Base-by-base conservation (phyloP, 371 early-diverging fungal genomes). In the Rhizopus arrhizus region DNA sequence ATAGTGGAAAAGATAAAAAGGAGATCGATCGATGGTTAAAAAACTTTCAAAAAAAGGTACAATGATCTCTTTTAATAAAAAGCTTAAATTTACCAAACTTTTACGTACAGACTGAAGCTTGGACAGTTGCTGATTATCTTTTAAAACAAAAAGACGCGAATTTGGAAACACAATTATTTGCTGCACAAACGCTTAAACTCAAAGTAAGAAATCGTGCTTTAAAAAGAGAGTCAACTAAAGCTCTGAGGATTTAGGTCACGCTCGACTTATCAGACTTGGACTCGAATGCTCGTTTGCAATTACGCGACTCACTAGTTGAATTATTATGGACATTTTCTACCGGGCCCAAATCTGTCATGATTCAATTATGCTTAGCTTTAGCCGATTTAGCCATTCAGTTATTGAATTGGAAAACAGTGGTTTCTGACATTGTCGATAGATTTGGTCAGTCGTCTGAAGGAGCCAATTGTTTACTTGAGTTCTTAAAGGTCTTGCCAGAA, bases 121-220 rank as follows among this genome's bases (percentile, higher is more conserved):
- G 97, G 97, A 67, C 82, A 15, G 87, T 90, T 6, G 84, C 93
- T 4, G 92, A 94, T 61, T 73, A 82, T 29, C 72, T 96, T 3
- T 70, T 95, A 15, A 85, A 85, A 55, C 55, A 78, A 13, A 77
- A 82, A 6, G 74, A 73, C 7, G 64, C 83, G n/a, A 81, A 81
- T 9, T 54, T 69, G 1, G 91, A 91, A 61, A 82, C 85, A 4
- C 86, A 85, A 38, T 65, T 94, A 8, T 95, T 97, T 85, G 94
- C 95, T 3, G 95, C 96, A 3, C 97, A 97, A 73, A 96, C 96
- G 1, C 76, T 98, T 57, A 83, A 95, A 47, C 88, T 87, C 72
- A 98, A 98, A 87, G 92, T 92, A 67, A 59, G 53, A 7, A 15
- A 22, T 11, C 22, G 6, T 34, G 38, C 45, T 16, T 11, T 29